phyloP scores from a whole-genome alignment of 257 asterid species.

The Striga asiatica region DNA sequence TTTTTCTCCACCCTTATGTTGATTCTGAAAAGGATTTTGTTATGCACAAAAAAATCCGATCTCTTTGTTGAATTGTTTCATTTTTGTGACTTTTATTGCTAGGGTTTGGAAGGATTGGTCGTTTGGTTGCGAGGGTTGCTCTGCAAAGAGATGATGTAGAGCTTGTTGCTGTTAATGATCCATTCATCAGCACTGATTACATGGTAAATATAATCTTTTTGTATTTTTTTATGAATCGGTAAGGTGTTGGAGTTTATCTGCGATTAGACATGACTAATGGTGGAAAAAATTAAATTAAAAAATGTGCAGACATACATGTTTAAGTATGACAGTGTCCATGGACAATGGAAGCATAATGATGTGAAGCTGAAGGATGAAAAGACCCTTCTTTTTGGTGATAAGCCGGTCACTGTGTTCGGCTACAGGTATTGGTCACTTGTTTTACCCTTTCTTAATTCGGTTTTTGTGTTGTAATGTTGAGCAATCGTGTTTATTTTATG shows the following conservation, averaged over 20 bases:
- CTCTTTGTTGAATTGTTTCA: neutral
- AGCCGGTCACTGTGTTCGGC: constrained; percentile 47
- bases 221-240: neutral
- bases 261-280: neutral
- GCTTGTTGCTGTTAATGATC: constrained; percentile 88
- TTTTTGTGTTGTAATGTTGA: neutral
- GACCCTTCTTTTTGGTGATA: constrained; percentile 79
- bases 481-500: neutral
- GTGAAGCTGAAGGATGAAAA: constrained; percentile 65
- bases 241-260: too few relatives aligned
- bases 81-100: neutral
- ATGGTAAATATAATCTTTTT: constrained; percentile 41
- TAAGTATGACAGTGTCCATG: constrained; percentile 85
- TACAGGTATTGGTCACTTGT: constrained; percentile 26
- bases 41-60: too few relatives aligned
- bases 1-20: too few relatives aligned
- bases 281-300: neutral
- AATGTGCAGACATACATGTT: constrained; percentile 72
- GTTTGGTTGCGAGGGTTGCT: constrained; percentile 84
- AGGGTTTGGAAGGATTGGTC: constrained; percentile 94
- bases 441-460: neutral
- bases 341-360: constrained; percentile 77
- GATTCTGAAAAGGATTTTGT: too few relatives aligned
- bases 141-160: constrained; percentile 76
- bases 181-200: constrained; percentile 78